A percentile compares a stretch with the other conserved stretches of the same genome.
phyloP scores from a whole-genome alignment of 2,329 filamentous ascomycete genomes.

The Pezicula rhizophila region DNA sequence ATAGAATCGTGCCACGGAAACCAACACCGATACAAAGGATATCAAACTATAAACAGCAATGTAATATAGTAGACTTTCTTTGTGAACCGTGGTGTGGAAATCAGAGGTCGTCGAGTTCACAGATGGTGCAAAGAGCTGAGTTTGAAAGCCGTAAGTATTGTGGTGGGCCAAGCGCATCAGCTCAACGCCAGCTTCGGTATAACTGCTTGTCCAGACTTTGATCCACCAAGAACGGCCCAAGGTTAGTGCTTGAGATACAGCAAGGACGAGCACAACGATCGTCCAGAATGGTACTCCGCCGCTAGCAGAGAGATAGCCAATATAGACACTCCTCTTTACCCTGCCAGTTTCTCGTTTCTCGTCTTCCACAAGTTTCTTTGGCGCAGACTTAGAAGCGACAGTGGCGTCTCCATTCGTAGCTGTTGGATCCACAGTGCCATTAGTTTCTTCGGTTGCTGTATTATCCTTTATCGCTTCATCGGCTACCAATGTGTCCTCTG shows the following conservation, averaged over 20 bases:
- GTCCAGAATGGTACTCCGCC: constrained; percentile 59
- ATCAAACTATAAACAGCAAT: constrained; percentile 60
- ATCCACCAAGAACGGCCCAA: constrained; percentile 55
- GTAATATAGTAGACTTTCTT: constrained; percentile 43
- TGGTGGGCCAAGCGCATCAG: constrained; percentile 2
- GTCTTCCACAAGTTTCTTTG: constrained; percentile 67
- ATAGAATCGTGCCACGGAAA: constrained; percentile 44
- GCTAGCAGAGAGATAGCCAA: constrained; percentile 57
- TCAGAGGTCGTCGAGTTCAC: background rate
- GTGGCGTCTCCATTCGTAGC: constrained; percentile 32
- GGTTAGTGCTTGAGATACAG: constrained; percentile 22
- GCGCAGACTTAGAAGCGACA: constrained; percentile 26
- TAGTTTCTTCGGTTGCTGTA: constrained; percentile 44
- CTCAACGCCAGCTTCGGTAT: constrained; percentile 23
- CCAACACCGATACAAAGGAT: constrained; percentile 46
- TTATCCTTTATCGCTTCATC: constrained; percentile 40
- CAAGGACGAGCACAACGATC: constrained; percentile 45
- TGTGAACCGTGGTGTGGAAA: background rate
- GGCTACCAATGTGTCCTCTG: constrained; percentile 41
- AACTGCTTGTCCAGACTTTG: constrained; percentile 49
- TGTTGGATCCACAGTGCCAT: constrained; percentile 28
- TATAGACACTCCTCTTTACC: constrained; percentile 61
- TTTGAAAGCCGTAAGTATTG: constrained; percentile 16
- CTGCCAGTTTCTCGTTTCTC: constrained; percentile 64
- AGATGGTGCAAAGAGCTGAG: constrained; percentile 31